Conservation (phyloP, 148 eudicot species). For the Cornus controversa region DNA sequence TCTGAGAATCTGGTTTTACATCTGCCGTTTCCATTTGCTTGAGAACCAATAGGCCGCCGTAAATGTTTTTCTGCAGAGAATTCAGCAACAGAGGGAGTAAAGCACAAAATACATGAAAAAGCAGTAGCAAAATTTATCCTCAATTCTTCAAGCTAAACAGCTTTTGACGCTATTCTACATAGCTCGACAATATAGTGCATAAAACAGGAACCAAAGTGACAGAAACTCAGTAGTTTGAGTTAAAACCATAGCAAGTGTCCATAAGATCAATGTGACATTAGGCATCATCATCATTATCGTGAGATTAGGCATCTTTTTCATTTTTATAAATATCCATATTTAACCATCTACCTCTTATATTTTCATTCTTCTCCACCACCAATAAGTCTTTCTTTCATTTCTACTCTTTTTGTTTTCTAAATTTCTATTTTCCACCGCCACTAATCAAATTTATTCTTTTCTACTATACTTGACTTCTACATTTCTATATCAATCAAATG, state of each 20-base stretch:
- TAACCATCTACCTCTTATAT: too few species aligned
- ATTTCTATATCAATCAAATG: too few species aligned
- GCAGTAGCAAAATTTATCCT: not conserved
- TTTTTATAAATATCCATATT: too few species aligned
- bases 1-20: conserved; percentile 73
- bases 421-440: too few species aligned
- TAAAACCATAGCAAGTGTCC: not conserved
- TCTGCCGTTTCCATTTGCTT: conserved; percentile 64
- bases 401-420: too few species aligned
- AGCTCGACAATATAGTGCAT: conserved; percentile 3
- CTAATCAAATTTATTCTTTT: too few species aligned
- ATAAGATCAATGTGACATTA: not conserved
- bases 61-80: conserved; percentile 62
- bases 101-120: not conserved
- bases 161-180: conserved; percentile 1
- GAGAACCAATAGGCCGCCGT: conserved; percentile 52
- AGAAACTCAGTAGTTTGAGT: conserved; percentile 6
- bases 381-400: too few species aligned
- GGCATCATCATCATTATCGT: too few species aligned
- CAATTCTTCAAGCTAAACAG: not conserved
- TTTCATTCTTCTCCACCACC: too few species aligned
- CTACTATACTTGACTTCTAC: too few species aligned
- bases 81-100: conserved; percentile 19
- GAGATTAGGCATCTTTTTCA: too few species aligned
- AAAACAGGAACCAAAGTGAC: not conserved